These are phyloP conservation scores for Artomyces pyxidatus DNA, from an alignment of 768 basidiomycete genomes.

Conservation along the genomic window DNA sequence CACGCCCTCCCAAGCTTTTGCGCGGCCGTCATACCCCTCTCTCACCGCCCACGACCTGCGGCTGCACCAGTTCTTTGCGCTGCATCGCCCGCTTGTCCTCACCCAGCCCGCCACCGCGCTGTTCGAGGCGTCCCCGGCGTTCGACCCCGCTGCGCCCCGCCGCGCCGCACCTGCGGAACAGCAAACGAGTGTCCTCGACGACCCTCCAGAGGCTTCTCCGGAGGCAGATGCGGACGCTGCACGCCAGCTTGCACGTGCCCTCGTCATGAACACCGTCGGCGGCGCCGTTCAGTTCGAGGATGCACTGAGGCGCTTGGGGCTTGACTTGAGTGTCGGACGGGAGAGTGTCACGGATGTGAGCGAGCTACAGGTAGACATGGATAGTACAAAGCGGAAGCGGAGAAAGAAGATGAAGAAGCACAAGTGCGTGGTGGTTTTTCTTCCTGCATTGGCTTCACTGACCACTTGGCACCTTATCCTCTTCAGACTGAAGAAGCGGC, in stretches of 20 bases:
- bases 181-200: conserved; percentile 26
- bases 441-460: conserved; percentile 3
- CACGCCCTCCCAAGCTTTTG: neutral
- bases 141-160: neutral
- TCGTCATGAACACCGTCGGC: conserved; percentile 61
- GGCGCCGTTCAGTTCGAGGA: conserved; percentile 61
- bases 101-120: conserved; percentile 52
- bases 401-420: conserved; percentile 97
- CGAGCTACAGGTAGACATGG: conserved; percentile 61
- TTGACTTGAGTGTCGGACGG: conserved; percentile 46
- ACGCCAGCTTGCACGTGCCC: conserved; percentile 65
- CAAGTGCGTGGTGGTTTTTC: conserved; percentile 52
- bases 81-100: conserved; percentile 71
- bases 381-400: conserved; percentile 79
- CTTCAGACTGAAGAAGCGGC: conserved; percentile 77
- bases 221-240: conserved; percentile 79
- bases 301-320: conserved; percentile 54
- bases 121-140: conserved; percentile 26
- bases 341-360: conserved; percentile 47
- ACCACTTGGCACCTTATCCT: conserved; percentile 1
- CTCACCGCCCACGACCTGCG: conserved; percentile 64
- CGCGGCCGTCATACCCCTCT: conserved; percentile 39
- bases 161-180: conserved; percentile 9
- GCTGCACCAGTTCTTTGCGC: conserved; percentile 78
- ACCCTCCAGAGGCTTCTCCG: conserved; percentile 40